Conservation (phyloP, 1,284 basidiomycete genomes). For the Cutaneotrichosporon sp. region DNA sequence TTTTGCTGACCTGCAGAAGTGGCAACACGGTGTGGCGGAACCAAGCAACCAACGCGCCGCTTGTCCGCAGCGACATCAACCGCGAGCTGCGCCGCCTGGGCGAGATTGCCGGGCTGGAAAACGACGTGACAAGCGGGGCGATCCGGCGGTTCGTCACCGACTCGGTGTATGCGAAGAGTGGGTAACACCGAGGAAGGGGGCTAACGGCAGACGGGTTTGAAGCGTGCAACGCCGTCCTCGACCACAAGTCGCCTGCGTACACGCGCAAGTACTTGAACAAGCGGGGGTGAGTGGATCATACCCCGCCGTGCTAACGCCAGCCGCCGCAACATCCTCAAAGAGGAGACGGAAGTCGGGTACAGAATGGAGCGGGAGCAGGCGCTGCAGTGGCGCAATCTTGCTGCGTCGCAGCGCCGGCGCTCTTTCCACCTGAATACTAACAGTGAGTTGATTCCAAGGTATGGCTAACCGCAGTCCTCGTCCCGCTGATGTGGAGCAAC, state of each 20-base stretch:
- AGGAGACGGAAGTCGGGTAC: neutral
- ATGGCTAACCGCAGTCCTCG: neutral
- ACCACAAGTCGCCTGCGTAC: neutral
- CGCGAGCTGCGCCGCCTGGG: neutral
- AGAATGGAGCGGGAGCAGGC: neutral
- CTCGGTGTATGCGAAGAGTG: slow-evolving; percentile 1
- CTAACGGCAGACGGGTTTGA: slow-evolving; percentile 4
- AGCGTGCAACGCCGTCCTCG: neutral
- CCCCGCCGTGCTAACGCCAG: neutral
- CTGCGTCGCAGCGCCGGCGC: neutral
- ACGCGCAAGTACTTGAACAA: slow-evolving; percentile 3
- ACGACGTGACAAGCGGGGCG: neutral
- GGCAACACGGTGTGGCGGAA: neutral
- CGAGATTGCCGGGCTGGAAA: neutral
- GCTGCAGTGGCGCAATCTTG: neutral
- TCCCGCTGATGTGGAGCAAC: neutral
- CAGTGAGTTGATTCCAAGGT: neutral
- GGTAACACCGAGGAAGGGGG: neutral
- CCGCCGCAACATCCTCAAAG: neutral
- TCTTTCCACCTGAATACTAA: neutral
- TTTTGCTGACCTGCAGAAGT: neutral
- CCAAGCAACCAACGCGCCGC: neutral
- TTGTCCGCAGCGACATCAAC: slow-evolving; percentile 3
- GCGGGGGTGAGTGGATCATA: neutral
- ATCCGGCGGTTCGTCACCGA: slow-evolving; percentile 4